Evolutionary conservation across 2,329 filamentous ascomycete species (phyloP).

Genomic region (Trichoderma sp.): DNA sequence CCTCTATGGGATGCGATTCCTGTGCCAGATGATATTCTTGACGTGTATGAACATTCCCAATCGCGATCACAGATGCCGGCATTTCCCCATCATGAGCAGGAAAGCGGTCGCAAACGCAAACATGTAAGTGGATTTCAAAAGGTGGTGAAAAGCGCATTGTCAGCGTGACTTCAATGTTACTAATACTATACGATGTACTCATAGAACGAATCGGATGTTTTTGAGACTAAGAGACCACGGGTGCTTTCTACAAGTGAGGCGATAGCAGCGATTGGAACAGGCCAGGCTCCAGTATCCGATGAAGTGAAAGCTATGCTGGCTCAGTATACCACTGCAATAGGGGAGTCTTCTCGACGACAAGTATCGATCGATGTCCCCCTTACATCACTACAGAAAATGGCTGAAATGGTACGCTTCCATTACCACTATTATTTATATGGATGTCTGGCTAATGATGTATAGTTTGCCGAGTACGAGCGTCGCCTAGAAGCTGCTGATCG

Average conservation of each 20-base stretch:
- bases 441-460: background rate
- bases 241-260: slow-evolving; percentile 26
- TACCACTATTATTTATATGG: background rate
- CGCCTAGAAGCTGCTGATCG: slow-evolving; percentile 29
- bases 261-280: slow-evolving; percentile 22
- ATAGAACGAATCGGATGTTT: slow-evolving; percentile 36
- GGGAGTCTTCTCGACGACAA: slow-evolving; percentile 22
- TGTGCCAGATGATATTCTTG: slow-evolving; percentile 50
- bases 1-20: slow-evolving; percentile 48
- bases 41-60: slow-evolving; percentile 45
- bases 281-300: slow-evolving; percentile 34
- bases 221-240: slow-evolving; percentile 32
- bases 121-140: slow-evolving; percentile 38
- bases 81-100: slow-evolving; percentile 23
- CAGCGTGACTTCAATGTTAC: background rate
- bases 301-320: slow-evolving; percentile 33
- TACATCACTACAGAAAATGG: slow-evolving; percentile 39
- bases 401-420: slow-evolving; percentile 36
- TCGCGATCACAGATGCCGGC: slow-evolving; percentile 32
- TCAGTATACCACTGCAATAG: slow-evolving; percentile 22
- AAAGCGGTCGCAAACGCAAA: slow-evolving; percentile 46
- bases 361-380: slow-evolving; percentile 32
- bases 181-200: background rate
- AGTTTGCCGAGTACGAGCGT: slow-evolving; percentile 35
- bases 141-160: background rate